Percentiles rank a stretch among this genome's conserved stretches.
Conservation (phyloP, 75 land plant species). For the Adiantum capillusveneris region DNA sequence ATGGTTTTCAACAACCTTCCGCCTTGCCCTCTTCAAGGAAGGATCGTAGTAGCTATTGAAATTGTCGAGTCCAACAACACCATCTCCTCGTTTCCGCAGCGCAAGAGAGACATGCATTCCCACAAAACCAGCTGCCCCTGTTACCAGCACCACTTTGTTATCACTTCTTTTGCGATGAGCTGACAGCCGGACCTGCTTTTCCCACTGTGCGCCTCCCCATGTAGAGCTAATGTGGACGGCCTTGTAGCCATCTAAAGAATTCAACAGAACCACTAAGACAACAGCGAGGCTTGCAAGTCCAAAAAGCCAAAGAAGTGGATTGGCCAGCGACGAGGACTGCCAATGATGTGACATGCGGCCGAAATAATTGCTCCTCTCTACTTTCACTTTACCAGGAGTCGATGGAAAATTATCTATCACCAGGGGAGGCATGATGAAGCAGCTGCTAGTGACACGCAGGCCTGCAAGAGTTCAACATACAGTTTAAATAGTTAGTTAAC, state of each 20-base stretch:
- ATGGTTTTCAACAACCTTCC: conserved; percentile 37
- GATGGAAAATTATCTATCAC: conserved; percentile 37
- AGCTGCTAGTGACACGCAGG: no score
- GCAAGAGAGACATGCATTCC: conserved; percentile 67
- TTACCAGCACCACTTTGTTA: conserved; percentile 55
- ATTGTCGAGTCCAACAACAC: conserved; percentile 79
- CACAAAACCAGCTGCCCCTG: conserved; percentile 90
- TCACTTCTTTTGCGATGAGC: conserved; percentile 13
- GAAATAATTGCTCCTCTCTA: conserved; percentile 25
- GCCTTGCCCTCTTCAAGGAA: conserved; percentile 52
- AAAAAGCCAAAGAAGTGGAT: conserved; percentile 11
- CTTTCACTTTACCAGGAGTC: conserved; percentile 64
- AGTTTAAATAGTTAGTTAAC: no score
- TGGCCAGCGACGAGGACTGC: conserved; percentile 10
- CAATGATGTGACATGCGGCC: conserved; percentile 18
- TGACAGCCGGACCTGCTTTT: conserved; percentile 13
- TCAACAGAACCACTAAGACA: not conserved
- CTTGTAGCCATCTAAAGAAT: not conserved
- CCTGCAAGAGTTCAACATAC: no score
- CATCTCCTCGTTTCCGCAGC: conserved; percentile 71
- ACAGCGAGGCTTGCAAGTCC: not conserved
- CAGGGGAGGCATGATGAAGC: not conserved
- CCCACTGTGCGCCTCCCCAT: conserved; percentile 17
- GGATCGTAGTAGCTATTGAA: conserved; percentile 79
- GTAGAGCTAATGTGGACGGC: conserved; percentile 7